These are phyloP conservation scores for Leishmania tropica DNA, from an alignment of 208 protist species.

Conservation along the genomic window DNA sequence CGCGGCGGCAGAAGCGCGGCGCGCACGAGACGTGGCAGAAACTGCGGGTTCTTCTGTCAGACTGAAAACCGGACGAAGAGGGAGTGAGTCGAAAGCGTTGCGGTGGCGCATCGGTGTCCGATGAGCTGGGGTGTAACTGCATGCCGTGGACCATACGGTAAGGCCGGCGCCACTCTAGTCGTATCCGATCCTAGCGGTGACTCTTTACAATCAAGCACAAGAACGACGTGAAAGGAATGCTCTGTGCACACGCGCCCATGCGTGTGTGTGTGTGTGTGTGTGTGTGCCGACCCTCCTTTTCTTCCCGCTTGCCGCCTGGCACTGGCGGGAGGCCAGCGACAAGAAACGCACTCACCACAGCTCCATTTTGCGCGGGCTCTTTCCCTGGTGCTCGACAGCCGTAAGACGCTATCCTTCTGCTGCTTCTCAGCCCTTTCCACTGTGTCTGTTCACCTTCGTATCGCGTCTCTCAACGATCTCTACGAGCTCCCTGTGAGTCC, in stretches of 20 bases:
- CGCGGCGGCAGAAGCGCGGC: conserved; percentile 29
- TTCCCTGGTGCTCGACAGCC: background rate
- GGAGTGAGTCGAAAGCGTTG: background rate
- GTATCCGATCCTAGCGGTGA: background rate
- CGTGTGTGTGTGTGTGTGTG: background rate
- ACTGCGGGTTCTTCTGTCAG: conserved; percentile 30
- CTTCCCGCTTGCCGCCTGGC: background rate
- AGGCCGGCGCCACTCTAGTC: background rate
- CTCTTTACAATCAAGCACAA: background rate
- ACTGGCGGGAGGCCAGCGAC: background rate
- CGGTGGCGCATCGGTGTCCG: background rate
- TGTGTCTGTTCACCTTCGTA: background rate
- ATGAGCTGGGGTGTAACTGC: background rate
- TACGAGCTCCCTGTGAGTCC: background rate
- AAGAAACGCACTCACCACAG: background rate
- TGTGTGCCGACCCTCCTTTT: background rate
- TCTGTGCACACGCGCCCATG: background rate
- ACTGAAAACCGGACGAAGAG: conserved; percentile 4
- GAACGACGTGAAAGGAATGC: background rate
- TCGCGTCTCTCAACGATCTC: background rate
- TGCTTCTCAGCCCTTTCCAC: background rate
- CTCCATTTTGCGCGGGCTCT: background rate
- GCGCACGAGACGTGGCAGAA: conserved; percentile 46
- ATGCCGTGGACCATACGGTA: background rate
- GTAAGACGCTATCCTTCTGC: background rate